phyloP scores from a whole-genome alignment of 2,329 filamentous ascomycete species.

The Ceratocystis diversiconidia region DNA sequence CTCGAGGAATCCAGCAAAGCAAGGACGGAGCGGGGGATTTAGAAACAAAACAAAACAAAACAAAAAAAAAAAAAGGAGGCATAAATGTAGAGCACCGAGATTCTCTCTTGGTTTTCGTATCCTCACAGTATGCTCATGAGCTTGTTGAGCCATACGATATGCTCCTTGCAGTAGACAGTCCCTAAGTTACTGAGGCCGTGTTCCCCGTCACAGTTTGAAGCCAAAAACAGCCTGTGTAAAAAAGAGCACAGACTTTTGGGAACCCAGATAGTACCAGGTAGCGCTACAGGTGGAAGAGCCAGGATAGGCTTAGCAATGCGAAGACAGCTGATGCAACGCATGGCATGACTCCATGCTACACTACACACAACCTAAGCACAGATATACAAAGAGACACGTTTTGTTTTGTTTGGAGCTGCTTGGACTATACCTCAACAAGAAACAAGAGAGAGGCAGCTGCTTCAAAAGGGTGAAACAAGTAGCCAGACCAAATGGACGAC shows the following conservation, averaged over 20 bases:
- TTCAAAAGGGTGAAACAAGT: not conserved
- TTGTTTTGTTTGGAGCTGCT: not conserved
- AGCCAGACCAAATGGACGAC: no score
- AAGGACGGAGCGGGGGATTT: no score
- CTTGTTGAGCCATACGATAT: not conserved
- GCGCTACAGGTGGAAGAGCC: not conserved
- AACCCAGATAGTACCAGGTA: not conserved
- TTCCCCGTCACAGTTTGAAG: not conserved
- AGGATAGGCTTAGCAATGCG: not conserved
- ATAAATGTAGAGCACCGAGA: no score
- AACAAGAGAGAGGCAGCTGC: not conserved
- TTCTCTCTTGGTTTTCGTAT: not conserved
- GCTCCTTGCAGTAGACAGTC: no score
- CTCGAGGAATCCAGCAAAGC: no score
- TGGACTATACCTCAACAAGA: not conserved
- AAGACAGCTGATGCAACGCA: not conserved
- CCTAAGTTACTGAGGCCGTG: not conserved
- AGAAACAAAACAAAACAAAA: no score
- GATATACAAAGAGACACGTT: not conserved
- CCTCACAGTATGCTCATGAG: not conserved
- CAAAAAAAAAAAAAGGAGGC: no score
- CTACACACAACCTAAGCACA: not conserved
- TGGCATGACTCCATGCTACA: not conserved
- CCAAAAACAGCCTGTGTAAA: not conserved
- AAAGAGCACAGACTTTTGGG: not conserved